Percentiles rank a stretch among this genome's conserved stretches.
phyloP scores from a whole-genome alignment of 169 alveolate species.

The Cryptosporidium tyzzeri region DNA sequence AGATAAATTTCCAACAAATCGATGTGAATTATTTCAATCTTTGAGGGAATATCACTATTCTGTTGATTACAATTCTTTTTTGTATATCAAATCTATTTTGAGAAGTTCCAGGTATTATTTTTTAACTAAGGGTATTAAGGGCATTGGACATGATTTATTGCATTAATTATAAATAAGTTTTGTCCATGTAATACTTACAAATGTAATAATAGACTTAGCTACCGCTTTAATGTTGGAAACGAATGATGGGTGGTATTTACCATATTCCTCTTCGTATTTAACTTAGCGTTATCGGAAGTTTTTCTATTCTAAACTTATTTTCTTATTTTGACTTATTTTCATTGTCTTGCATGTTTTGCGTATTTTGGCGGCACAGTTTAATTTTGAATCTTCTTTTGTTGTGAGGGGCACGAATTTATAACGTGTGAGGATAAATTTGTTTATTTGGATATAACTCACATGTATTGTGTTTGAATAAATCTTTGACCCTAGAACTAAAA shows the following conservation, averaged over 20 bases:
- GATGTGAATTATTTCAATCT: constrained; percentile 1
- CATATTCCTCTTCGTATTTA: constrained; percentile 33
- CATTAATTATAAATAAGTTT: constrained; percentile 5
- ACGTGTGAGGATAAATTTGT: background rate
- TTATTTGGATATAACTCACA: background rate
- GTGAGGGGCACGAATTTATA: background rate
- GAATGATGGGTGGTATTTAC: constrained; percentile 30
- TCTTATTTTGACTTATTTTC: background rate
- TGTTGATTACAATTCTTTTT: background rate
- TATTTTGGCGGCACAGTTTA: background rate
- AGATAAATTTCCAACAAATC: background rate
- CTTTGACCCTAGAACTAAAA: background rate
- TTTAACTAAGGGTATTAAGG: background rate
- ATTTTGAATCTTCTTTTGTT: background rate
- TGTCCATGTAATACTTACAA: background rate
- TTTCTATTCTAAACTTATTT: background rate
- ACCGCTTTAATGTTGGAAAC: constrained; percentile 5
- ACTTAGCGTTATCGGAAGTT: background rate
- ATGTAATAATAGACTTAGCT: constrained; percentile 3
- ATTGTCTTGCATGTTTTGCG: background rate
- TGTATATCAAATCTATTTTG: background rate
- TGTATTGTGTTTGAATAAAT: background rate
- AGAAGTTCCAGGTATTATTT: background rate
- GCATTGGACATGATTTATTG: background rate
- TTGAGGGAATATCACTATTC: background rate